phyloP scores from a whole-genome alignment of 805 yeast species.

The Wickerhamomyces chaumierensis region DNA sequence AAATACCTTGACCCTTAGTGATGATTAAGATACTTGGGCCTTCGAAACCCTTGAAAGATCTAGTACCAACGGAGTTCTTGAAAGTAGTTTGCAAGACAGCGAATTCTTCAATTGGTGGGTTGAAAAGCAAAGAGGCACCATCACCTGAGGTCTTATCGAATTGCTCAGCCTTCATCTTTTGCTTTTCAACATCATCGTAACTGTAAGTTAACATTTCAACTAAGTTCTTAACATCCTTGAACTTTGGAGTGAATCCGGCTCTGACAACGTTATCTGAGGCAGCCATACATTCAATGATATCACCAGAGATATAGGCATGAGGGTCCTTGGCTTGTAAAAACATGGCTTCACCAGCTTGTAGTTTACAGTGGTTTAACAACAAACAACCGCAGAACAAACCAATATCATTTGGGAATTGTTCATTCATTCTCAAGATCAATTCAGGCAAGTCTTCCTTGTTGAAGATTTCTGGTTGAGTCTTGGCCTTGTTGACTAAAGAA shows the following conservation, averaged over 20 bases:
- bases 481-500: constrained; percentile 56
- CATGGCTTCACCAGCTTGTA: constrained; percentile 90
- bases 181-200: constrained; percentile 83
- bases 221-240: constrained; percentile 85
- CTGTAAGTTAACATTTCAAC: constrained; percentile 87
- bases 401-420: constrained; percentile 86
- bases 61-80: constrained; percentile 35
- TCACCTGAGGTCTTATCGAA: constrained; percentile 48
- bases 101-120: constrained; percentile 97
- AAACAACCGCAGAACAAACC: constrained; percentile 95
- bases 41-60: constrained; percentile 46
- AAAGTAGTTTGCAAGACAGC: constrained; percentile 80
- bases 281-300: constrained; percentile 99
- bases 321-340: constrained; percentile 95
- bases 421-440: constrained; percentile 64
- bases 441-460: constrained; percentile 45
- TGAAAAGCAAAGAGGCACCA: constrained; percentile 58
- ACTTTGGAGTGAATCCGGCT: constrained; percentile 99
- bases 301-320: constrained; percentile 95
- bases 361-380: constrained; percentile 75
- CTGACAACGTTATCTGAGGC: constrained; percentile 97
- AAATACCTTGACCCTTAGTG: constrained; percentile 68
- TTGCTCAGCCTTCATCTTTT: constrained; percentile 63
- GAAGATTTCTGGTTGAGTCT: constrained; percentile 46
- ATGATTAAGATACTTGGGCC: constrained; percentile 87